phyloP scores from a whole-genome alignment of 768 basidiomycete species.

The Suillus decipiens region DNA sequence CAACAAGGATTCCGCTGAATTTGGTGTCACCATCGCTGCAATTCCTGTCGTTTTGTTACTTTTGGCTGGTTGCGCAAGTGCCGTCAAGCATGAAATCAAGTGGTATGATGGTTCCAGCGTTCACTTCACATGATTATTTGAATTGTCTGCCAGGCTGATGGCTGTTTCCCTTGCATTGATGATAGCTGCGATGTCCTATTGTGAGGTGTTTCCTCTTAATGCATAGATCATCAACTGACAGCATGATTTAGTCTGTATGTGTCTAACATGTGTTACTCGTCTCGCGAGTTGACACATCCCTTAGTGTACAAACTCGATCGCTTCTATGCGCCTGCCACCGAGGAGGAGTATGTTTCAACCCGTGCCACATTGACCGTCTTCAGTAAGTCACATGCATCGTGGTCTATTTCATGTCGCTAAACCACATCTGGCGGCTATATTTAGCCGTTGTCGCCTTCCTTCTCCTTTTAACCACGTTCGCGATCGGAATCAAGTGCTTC shows the following conservation, averaged over 20 bases:
- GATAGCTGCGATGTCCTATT: slow-evolving; percentile 76
- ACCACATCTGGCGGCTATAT: background rate
- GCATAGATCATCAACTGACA: slow-evolving; percentile 8
- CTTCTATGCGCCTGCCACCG: slow-evolving; percentile 68
- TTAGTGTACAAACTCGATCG: slow-evolving; percentile 85
- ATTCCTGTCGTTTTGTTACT: slow-evolving; percentile 77
- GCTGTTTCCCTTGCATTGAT: slow-evolving; percentile 68
- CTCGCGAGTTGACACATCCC: slow-evolving; percentile 7
- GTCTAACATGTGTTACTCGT: background rate
- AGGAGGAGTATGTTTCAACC: slow-evolving; percentile 63
- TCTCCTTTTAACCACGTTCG: slow-evolving; percentile 72
- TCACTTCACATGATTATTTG: slow-evolving; percentile 9
- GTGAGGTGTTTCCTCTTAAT: slow-evolving; percentile 43
- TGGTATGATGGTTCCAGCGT: slow-evolving; percentile 46
- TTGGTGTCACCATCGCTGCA: slow-evolving; percentile 79
- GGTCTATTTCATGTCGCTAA: background rate
- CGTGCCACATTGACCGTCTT: slow-evolving; percentile 79
- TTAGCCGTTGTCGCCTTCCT: slow-evolving; percentile 77
- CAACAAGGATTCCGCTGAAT: slow-evolving; percentile 63
- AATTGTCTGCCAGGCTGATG: slow-evolving; percentile 59
- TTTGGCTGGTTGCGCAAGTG: slow-evolving; percentile 62
- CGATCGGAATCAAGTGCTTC: slow-evolving; percentile 77
- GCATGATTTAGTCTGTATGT: slow-evolving; percentile 30
- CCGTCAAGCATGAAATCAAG: slow-evolving; percentile 80
- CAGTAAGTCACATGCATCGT: slow-evolving; percentile 48